Base-by-base conservation (phyloP, 2,329 filamentous ascomycete genomes). In the Nigrospora sphaerica region DNA sequence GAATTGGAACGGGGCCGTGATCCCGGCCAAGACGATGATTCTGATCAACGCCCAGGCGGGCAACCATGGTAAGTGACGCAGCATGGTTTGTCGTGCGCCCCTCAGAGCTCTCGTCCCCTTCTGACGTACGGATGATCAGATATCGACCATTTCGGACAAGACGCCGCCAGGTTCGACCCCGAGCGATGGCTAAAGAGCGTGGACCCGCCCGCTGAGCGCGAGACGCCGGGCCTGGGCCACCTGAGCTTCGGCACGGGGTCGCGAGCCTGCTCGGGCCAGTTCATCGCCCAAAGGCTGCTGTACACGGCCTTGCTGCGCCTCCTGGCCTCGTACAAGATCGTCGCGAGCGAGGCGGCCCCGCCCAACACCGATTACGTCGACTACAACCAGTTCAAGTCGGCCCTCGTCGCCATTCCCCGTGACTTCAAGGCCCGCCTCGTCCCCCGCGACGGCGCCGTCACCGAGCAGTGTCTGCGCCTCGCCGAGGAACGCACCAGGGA, bases 281-380 rank as follows among this genome's bases (percentile, higher is more conserved):
- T 68, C 44, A 77, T 78, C 49, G 74, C 74, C 1, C 64, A 61
- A n/a, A 61, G 73, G 3, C 63, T 78, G 2, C 58, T 78, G 3
- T 76, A 77, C 49, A 58, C 71, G 0, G 72, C 74, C 4, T 60
- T 79, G 1, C 59, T 77, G 7, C 67, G 75, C 4, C 59, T 78
- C 2, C 51, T 78, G n/a, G 64, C 67, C 3, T 65, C 67, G 10
- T 78, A 74, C 59, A 68, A 65, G 51, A 72, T 77, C 45, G 67
- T 76, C 32, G 66, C 76, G 19, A 70, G 66, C 52, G 64, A 72
- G 43, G 54, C 58, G 0, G 62, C 71, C 38, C 77, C 78, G 0
- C 78, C 78, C 0, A 81, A 80, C 51, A 81, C 77, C 0, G 77
- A 81, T 55, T 81, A 81, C 50, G 72, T 81, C 5, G 77, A 82